These are phyloP conservation scores for Fusarium redolens DNA, from an alignment of 2,329 filamentous ascomycete species.

Conservation along the genomic window DNA sequence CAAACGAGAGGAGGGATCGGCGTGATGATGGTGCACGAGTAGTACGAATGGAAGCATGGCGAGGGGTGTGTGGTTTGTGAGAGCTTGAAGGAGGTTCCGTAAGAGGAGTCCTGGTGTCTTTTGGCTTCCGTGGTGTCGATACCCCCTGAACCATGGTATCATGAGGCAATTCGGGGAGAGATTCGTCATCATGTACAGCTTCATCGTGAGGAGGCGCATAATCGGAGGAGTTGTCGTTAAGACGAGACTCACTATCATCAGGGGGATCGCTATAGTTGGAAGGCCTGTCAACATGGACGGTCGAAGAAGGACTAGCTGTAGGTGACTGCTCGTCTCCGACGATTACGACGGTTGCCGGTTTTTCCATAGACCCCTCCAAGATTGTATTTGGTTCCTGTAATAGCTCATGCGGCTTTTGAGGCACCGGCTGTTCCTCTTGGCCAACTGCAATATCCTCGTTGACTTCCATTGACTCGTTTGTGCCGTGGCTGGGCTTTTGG, in stretches of 20 bases:
- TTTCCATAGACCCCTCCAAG: neutral
- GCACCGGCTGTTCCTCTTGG: neutral
- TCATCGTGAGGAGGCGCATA: neutral
- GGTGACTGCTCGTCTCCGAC: neutral
- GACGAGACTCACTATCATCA: neutral
- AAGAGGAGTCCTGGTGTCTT: neutral
- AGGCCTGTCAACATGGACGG: neutral
- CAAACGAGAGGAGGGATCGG: slow-evolving; percentile 56
- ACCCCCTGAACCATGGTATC: neutral
- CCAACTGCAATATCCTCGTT: neutral
- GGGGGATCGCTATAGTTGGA: neutral
- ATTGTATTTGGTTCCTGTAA: neutral
- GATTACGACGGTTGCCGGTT: neutral
- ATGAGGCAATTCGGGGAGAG: neutral
- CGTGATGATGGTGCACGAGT: slow-evolving; percentile 47
- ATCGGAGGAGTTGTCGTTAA: neutral
- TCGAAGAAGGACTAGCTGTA: neutral
- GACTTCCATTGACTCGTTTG: neutral
- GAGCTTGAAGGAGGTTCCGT: slow-evolving; percentile 29
- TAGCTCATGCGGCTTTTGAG: neutral
- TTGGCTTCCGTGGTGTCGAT: slow-evolving; percentile 18
- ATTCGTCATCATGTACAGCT: neutral
- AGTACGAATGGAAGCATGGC: slow-evolving; percentile 41
- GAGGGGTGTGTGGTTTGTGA: slow-evolving; percentile 45
- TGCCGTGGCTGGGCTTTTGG: neutral